These are phyloP conservation scores for Plasmodium vinckei DNA, from an alignment of 169 alveolate species.

Conservation along the genomic window DNA sequence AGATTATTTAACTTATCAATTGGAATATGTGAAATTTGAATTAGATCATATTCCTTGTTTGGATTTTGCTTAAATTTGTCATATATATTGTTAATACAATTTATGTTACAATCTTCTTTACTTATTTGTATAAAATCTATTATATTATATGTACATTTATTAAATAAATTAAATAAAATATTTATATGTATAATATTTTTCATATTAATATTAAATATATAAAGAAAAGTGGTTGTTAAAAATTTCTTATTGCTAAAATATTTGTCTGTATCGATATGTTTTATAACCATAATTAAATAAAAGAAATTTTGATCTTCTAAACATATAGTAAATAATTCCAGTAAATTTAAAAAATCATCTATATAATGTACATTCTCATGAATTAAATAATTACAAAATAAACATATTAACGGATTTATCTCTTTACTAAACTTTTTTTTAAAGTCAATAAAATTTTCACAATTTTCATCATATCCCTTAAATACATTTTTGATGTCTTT, in stretches of 20 bases:
- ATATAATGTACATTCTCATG: slow-evolving; percentile 50
- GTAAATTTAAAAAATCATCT: slow-evolving; percentile 46
- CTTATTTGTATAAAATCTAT: slow-evolving; percentile 11
- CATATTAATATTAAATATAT: slow-evolving; percentile 41
- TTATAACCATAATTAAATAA: slow-evolving; percentile 18
- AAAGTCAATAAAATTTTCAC: slow-evolving; percentile 5
- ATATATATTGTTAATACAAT: not conserved
- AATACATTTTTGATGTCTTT: slow-evolving; percentile 37
- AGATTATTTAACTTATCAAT: slow-evolving; percentile 35
- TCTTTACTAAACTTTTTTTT: slow-evolving; percentile 22
- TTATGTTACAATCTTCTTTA: not conserved
- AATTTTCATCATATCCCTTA: not conserved
- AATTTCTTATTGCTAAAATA: slow-evolving; percentile 32
- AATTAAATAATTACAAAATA: slow-evolving; percentile 60
- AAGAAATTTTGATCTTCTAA: slow-evolving; percentile 18
- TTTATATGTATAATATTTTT: slow-evolving; percentile 39
- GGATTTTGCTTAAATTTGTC: not conserved
- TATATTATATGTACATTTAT: slow-evolving; percentile 38
- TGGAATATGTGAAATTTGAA: slow-evolving; percentile 14
- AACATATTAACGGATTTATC: slow-evolving; percentile 14
- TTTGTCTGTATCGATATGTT: slow-evolving; percentile 10
- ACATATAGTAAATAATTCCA: slow-evolving; percentile 43
- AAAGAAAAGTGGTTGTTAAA: slow-evolving; percentile 38
- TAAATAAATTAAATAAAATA: slow-evolving; percentile 34
- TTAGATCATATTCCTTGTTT: slow-evolving; percentile 13